Percentiles rank a stretch among this genome's conserved stretches.
Conservation (phyloP, 2,329 filamentous ascomycete species). For the Elsinoe australis region DNA sequence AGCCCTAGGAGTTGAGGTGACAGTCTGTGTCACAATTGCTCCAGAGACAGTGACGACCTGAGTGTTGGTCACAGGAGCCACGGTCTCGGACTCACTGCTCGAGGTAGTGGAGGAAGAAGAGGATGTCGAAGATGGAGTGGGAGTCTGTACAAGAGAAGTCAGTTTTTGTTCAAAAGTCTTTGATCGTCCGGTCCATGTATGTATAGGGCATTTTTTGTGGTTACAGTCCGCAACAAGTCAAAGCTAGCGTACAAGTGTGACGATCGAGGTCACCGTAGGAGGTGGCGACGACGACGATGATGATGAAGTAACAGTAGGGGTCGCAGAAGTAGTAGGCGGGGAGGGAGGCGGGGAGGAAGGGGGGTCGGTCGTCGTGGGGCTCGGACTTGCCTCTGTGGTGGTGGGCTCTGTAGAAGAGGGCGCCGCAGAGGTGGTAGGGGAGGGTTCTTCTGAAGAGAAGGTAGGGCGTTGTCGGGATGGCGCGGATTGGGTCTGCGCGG, state of each 20-base stretch:
- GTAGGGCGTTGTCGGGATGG: constrained; percentile 15
- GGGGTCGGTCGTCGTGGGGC: constrained; percentile 10
- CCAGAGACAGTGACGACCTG: constrained; percentile 39
- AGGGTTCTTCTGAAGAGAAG: constrained; percentile 22
- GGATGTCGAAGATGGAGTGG: constrained; percentile 20
- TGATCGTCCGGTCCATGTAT: constrained; percentile 17
- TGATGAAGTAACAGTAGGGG: constrained; percentile 16
- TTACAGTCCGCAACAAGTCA: constrained; percentile 14
- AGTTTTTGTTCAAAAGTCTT: too few species aligned
- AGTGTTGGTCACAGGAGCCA: constrained; percentile 29
- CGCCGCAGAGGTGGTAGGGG: constrained; percentile 3
- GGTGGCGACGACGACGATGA: constrained; percentile 20
- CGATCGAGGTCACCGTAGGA: constrained; percentile 14
- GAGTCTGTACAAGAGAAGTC: too few species aligned
- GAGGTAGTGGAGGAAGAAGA: constrained; percentile 20
- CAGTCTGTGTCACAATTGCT: constrained; percentile 37
- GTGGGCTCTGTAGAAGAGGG: constrained; percentile 3
- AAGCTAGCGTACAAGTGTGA: constrained; percentile 15
- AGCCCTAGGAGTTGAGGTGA: constrained; percentile 34
- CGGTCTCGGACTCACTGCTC: constrained; percentile 3
- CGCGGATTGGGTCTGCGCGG: constrained; percentile 21
- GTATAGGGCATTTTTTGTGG: constrained; percentile 20
- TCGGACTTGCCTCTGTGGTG: constrained; percentile 21
- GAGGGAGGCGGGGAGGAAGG: background rate
- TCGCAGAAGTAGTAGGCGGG: background rate